Conservation (phyloP, 2,329 filamentous ascomycete species). For the Fusarium siculi region DNA sequence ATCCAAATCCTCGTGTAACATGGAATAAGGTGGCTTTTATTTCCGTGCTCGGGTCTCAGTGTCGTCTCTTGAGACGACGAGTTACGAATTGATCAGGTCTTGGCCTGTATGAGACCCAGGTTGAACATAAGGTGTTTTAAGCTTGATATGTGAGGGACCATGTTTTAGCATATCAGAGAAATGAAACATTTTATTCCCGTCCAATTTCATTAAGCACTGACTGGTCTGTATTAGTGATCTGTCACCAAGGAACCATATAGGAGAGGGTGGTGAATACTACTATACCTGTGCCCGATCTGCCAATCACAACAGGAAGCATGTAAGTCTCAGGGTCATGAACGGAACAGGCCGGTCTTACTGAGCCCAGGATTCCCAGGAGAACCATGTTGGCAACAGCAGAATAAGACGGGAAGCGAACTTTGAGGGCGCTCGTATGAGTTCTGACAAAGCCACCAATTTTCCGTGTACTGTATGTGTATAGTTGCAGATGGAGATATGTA, state of each 20-base stretch:
- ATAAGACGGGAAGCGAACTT: slow-evolving; percentile 11
- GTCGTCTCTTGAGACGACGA: background rate
- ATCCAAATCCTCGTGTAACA: slow-evolving; percentile 4
- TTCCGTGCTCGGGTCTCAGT: slow-evolving; percentile 4
- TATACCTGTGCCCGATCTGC: background rate
- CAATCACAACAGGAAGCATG: background rate
- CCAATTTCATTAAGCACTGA: background rate
- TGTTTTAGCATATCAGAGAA: slow-evolving; percentile 8
- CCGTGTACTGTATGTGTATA: background rate
- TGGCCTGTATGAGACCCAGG: background rate
- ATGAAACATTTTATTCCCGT: slow-evolving; percentile 13
- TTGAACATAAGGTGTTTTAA: background rate
- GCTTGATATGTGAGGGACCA: background rate
- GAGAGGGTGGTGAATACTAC: background rate
- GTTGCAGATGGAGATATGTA: slow-evolving; percentile 4
- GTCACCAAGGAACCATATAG: background rate
- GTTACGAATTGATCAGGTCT: background rate
- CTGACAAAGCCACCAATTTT: slow-evolving; percentile 7
- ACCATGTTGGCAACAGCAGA: slow-evolving; percentile 3
- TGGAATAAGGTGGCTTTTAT: background rate
- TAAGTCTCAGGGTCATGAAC: background rate
- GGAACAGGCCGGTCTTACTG: background rate
- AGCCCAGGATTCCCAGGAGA: slow-evolving; percentile 14
- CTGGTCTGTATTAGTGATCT: background rate
- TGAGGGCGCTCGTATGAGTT: slow-evolving; percentile 26